Conservation (phyloP, 1,284 basidiomycete species). For the Rhizoctonia solani region DNA sequence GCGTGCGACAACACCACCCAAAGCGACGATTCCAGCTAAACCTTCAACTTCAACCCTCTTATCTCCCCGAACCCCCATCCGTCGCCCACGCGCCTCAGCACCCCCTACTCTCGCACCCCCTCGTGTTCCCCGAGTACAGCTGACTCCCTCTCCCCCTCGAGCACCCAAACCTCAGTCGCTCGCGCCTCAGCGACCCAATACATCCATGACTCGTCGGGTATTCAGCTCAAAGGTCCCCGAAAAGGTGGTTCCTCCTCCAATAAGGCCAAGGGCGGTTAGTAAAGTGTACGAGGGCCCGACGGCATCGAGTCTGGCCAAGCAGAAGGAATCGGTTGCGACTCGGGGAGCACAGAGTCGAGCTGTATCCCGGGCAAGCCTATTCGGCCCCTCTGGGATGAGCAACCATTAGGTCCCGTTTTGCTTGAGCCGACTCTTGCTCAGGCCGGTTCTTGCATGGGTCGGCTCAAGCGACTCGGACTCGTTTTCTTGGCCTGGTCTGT, state of each 20-base stretch:
- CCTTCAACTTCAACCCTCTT: conserved; percentile 6
- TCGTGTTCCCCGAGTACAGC: conserved; percentile 2
- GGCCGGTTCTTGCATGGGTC: no score
- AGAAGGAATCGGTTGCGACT: neutral
- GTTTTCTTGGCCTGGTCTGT: no score
- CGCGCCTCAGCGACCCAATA: no score
- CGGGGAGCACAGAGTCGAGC: no score
- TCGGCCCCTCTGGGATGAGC: no score
- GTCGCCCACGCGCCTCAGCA: neutral
- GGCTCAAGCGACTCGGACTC: no score
- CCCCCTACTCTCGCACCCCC: conserved; percentile 10
- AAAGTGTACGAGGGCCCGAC: conserved; percentile 30
- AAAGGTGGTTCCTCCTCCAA: conserved; percentile 15
- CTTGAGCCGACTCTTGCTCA: no score
- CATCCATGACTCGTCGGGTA: neutral
- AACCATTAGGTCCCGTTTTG: no score
- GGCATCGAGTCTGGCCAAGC: conserved; percentile 21
- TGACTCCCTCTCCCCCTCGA: no score
- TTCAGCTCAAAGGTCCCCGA: conserved; percentile 18
- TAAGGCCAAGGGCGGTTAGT: conserved; percentile 14
- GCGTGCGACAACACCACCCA: neutral
- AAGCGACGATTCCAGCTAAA: neutral
- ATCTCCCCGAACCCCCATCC: conserved; percentile 5
- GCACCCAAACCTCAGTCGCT: no score
- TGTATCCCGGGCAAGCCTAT: no score